Evolutionary conservation across 2,329 filamentous ascomycete species (phyloP).

Genomic region (Colletotrichum phormii): DNA sequence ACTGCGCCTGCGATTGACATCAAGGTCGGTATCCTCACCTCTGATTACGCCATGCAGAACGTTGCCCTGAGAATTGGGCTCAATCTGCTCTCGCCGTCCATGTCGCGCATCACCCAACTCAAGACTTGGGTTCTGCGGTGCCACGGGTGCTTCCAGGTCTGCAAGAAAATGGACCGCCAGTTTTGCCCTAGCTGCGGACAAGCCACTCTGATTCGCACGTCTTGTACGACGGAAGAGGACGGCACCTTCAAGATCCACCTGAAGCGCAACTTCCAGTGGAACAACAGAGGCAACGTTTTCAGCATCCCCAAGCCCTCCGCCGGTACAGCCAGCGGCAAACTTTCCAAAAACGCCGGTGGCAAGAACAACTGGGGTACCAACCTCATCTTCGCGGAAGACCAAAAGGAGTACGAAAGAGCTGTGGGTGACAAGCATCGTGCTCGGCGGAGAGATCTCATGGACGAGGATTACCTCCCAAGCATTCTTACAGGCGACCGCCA

Average conservation of each 20-base stretch:
- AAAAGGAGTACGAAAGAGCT: slow-evolving; percentile 87
- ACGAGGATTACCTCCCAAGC: slow-evolving; percentile 89
- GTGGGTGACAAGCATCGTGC: slow-evolving; percentile 72
- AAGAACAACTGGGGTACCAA: slow-evolving; percentile 88
- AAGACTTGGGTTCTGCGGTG: slow-evolving; percentile 93
- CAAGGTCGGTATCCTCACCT: slow-evolving; percentile 91
- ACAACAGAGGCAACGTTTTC: slow-evolving; percentile 90
- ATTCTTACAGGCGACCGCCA: slow-evolving; percentile 83
- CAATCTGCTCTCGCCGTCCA: slow-evolving; percentile 82
- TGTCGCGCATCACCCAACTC: slow-evolving; percentile 85
- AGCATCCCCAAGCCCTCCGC: slow-evolving; percentile 91
- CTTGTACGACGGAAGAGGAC: slow-evolving; percentile 83
- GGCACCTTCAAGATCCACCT: slow-evolving; percentile 89
- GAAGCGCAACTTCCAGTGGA: slow-evolving; percentile 96
- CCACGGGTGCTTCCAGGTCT: slow-evolving; percentile 90
- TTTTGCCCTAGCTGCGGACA: slow-evolving; percentile 95
- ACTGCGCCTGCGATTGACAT: slow-evolving; percentile 68
- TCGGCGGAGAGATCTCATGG: slow-evolving; percentile 88
- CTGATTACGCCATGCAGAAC: slow-evolving; percentile 98
- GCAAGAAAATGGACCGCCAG: slow-evolving; percentile 86
- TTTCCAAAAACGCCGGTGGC: slow-evolving; percentile 72
- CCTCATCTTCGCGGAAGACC: slow-evolving; percentile 90
- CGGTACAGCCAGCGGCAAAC: slow-evolving; percentile 83
- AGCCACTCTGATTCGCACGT: slow-evolving; percentile 84
- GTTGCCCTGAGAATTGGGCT: slow-evolving; percentile 95